phyloP scores from a whole-genome alignment of 164 flowering plant species.

The Piper longum region DNA sequence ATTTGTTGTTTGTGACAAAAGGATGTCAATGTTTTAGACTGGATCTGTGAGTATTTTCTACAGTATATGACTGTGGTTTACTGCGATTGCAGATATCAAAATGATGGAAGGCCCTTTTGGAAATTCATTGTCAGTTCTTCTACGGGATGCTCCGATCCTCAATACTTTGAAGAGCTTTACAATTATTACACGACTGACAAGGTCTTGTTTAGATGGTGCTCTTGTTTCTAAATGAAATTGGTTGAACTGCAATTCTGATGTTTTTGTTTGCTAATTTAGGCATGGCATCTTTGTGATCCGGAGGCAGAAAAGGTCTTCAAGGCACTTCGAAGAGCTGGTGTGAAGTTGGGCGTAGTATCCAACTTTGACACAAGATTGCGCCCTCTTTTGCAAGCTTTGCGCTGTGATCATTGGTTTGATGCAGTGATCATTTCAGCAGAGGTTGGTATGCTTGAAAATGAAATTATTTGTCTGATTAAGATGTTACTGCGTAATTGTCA shows the following conservation, averaged over 20 bases:
- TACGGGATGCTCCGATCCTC: constrained; percentile 89
- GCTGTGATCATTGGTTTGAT: constrained; percentile 95
- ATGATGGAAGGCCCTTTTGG: constrained; percentile 97
- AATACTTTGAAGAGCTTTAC: constrained; percentile 93
- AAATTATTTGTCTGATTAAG: not conserved
- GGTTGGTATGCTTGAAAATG: constrained; percentile 34
- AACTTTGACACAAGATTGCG: constrained; percentile 93
- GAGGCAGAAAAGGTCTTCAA: constrained; percentile 75
- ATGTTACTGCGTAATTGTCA: not conserved
- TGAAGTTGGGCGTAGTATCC: constrained; percentile 82
- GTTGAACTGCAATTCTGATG: not conserved
- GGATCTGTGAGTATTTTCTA: too few species aligned
- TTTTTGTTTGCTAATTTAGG: constrained; percentile 23
- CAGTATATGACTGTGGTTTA: not conserved
- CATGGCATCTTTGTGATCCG: constrained; percentile 97
- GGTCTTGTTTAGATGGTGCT: constrained; percentile 20
- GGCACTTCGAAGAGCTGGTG: constrained; percentile 66
- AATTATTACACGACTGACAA: constrained; percentile 80
- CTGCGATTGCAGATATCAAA: constrained; percentile 57
- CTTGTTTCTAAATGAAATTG: too few species aligned
- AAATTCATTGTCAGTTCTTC: constrained; percentile 79
- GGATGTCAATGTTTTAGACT: too few species aligned
- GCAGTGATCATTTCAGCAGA: constrained; percentile 97
- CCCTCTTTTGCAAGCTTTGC: constrained; percentile 56
- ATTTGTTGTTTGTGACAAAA: too few species aligned